Base-by-base conservation (phyloP, 495 filamentous ascomycete genomes). In the Chaetomium fimeti region DNA sequence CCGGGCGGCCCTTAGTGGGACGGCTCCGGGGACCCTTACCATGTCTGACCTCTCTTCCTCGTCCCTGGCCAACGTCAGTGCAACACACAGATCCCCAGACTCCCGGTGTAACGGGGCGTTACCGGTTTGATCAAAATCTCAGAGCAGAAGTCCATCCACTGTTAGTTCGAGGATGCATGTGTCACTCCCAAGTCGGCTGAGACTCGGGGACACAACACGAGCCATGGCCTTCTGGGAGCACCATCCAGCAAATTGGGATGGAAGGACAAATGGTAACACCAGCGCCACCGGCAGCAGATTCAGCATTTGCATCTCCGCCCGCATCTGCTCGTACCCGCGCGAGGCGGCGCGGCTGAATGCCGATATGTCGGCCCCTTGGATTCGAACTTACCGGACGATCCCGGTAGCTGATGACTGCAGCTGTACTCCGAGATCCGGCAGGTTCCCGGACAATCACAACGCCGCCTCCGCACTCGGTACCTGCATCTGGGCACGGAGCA, bases 401-500 rank as follows among this genome's bases (percentile, higher is more conserved):
- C 8, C 57, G 25, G 8, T 20, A 25, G n/a, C 25, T 20, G 28
- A 5, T 9, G 11, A 25, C 27, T 42, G 20, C 29, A 36, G 32
- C 32, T 36, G 32, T 3, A 16, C 22, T 18, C 48, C 32, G 48
- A 40, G 59, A 61, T 61, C 32, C 59, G 59, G 56, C 63, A 51
- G 25, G 36, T 22, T 54, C 25, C 51, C 56, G 57, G 38, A 54
- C 57, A 27, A 45, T 52, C 63, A 29, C 57, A 49, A 8, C 57
- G 57, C 43, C 57, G 43, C 43, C 28, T 22, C 56, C 38, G 57
- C 57, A 36, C 42, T 43, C 48, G 32, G 59, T 61, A 61, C 59
- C 59, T 61, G 59, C 59, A 61, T 61, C 48, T 36, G 48, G 48
- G 32, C 59, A 61, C 59, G 40, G 36, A 61, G 59, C 27, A 53